These are phyloP conservation scores for Pinus taeda DNA, from an alignment of 75 land plant genomes.

Conservation along the genomic window DNA sequence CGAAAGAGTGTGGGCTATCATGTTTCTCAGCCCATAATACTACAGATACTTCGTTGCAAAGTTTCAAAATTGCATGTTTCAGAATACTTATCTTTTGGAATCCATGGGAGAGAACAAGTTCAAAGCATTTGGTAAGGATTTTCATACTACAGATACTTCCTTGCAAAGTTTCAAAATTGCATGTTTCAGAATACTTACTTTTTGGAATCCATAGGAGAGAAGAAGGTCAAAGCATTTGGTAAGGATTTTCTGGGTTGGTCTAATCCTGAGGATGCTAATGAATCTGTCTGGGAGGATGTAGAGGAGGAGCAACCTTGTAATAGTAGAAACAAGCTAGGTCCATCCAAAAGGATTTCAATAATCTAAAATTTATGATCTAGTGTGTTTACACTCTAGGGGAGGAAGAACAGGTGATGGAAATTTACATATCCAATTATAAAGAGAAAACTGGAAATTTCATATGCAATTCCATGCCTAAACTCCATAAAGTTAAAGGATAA, in stretches of 20 bases:
- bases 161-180: constrained; percentile 54
- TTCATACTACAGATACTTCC: constrained; percentile 57
- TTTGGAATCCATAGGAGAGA: constrained; percentile 60
- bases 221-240: constrained; percentile 87
- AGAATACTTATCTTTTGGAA: constrained; percentile 65
- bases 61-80: constrained; percentile 75
- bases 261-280: constrained; percentile 82
- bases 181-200: constrained; percentile 82
- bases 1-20: constrained; percentile 89
- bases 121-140: constrained; percentile 97
- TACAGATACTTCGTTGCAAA: no score
- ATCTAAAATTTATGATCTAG: no score
- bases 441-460: no score
- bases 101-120: constrained; percentile 72
- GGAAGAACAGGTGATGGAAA: no score
- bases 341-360: no score
- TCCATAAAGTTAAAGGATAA: no score
- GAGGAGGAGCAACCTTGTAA: constrained; percentile 49
- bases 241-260: constrained; percentile 98
- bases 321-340: no score
- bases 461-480: no score
- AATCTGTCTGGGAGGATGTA: constrained; percentile 94
- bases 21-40: constrained; percentile 46
- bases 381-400: no score
- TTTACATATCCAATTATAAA: no score